A percentile compares a stretch with the other conserved stretches of the same genome.
Evolutionary conservation across 306 rosid species (phyloP).

Genomic region (Datisca glomerata): DNA sequence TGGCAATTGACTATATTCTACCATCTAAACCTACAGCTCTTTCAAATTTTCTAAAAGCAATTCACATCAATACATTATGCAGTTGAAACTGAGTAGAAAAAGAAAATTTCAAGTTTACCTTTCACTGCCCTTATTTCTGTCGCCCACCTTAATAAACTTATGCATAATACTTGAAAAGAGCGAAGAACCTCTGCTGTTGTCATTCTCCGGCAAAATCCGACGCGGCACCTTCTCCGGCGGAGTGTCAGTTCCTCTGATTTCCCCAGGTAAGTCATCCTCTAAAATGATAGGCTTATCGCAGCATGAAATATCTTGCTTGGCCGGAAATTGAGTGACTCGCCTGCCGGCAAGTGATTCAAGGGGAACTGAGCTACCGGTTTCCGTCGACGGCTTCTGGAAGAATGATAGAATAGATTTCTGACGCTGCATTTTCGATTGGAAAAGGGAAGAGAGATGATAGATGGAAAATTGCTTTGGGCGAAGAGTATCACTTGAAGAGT

Average conservation of each 20-base stretch:
- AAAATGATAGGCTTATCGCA: constrained; percentile 11
- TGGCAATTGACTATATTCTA: too few species aligned
- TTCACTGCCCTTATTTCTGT: constrained; percentile 18
- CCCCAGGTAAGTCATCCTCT: constrained; percentile 18
- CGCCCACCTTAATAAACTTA: constrained; percentile 54
- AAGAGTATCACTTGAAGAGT: too few species aligned
- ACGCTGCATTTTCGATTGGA: constrained; percentile 55
- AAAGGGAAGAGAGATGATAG: too few species aligned
- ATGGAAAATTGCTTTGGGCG: too few species aligned
- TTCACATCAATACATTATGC: too few species aligned
- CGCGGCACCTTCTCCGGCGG: constrained; percentile 96
- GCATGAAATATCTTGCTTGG: constrained; percentile 9
- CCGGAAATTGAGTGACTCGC: constrained; percentile 13
- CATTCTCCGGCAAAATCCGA: constrained; percentile 35
- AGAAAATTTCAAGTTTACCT: constrained; percentile 33
- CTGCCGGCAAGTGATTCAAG: neutral
- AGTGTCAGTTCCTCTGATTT: constrained; percentile 73
- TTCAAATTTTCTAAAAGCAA: too few species aligned
- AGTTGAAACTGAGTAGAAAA: too few species aligned
- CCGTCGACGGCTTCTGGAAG: constrained; percentile 47
- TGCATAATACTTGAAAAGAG: constrained; percentile 74
- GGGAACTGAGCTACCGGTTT: constrained; percentile 22
- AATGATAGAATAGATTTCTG: constrained; percentile 72
- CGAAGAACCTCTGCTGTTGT: constrained; percentile 25
- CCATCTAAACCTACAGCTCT: too few species aligned